phyloP scores from a whole-genome alignment of 163 green algal genomes.

The Scenedesmus sp. region DNA sequence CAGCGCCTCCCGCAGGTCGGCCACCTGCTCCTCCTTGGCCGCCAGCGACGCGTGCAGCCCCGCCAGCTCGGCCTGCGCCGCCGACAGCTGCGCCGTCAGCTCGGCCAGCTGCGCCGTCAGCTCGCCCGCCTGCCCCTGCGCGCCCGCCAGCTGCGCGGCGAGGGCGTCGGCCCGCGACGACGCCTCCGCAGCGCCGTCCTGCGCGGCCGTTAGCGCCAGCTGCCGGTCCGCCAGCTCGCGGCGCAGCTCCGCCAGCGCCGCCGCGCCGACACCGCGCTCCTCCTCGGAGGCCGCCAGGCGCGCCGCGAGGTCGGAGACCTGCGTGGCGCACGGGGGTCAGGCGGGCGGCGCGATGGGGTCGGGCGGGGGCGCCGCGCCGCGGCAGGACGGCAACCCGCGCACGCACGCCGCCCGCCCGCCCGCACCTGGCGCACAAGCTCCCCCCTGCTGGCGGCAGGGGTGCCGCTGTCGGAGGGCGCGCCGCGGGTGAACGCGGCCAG shows the following conservation, averaged over 20 bases:
- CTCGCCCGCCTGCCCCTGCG: slow-evolving; percentile 2
- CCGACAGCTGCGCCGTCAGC: slow-evolving; percentile 15
- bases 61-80: neutral
- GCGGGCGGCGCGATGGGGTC: no score
- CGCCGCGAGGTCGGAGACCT: slow-evolving; percentile 1
- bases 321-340: neutral
- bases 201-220: slow-evolving; percentile 27
- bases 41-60: neutral
- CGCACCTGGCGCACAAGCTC: slow-evolving; percentile 30
- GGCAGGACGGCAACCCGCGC: neutral
- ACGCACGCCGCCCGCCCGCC: neutral
- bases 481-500: neutral
- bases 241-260: neutral
- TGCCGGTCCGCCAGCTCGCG: slow-evolving; percentile 30
- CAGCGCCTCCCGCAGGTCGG: slow-evolving; percentile 19
- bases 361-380: no score
- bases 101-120: neutral
- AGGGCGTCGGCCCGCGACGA: neutral
- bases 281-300: slow-evolving; percentile 6
- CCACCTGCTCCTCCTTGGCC: slow-evolving; percentile 1
- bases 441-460: slow-evolving; percentile 19
- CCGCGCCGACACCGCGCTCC: neutral
- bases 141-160: neutral
- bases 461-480: slow-evolving; percentile 4
- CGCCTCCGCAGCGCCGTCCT: slow-evolving; percentile 12